Evolutionary conservation across 306 rosid genomes (phyloP).

Genomic region (Potentilla sterilis): DNA sequence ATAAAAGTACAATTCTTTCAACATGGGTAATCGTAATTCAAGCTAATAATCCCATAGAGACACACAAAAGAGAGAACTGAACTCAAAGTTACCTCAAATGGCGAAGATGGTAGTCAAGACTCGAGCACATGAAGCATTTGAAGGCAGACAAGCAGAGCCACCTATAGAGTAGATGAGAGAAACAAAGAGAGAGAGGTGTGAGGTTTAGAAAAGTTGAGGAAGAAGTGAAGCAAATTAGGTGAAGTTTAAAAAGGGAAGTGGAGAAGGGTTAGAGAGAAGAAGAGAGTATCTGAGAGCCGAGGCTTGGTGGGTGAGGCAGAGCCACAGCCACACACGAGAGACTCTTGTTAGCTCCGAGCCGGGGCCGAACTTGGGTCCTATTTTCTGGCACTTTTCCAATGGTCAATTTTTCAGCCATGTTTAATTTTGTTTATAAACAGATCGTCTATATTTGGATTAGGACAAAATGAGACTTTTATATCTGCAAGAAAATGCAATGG

Average conservation of each 20-base stretch:
- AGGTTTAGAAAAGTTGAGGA: neutral
- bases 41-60: neutral
- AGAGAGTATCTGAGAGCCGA: conserved; percentile 21
- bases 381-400: neutral
- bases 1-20: neutral
- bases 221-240: neutral
- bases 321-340: conserved; percentile 27
- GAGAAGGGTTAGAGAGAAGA: neutral
- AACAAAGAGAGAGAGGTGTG: neutral
- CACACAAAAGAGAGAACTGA: neutral
- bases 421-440: neutral
- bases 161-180: neutral
- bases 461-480: conserved; percentile 3
- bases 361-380: neutral
- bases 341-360: neutral
- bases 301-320: conserved; percentile 11
- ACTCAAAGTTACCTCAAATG: neutral
- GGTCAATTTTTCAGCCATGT: neutral
- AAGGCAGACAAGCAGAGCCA: conserved; percentile 16
- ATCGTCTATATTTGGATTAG: neutral
- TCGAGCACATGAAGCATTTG: conserved; percentile 5
- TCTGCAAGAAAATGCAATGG: neutral
- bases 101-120: neutral
- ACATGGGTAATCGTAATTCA: neutral
- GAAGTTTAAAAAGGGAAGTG: neutral